A percentile compares a stretch with the other conserved stretches of the same genome.
phyloP scores from a whole-genome alignment of 2,329 filamentous ascomycete genomes.

The Tolypocladium capitatum region DNA sequence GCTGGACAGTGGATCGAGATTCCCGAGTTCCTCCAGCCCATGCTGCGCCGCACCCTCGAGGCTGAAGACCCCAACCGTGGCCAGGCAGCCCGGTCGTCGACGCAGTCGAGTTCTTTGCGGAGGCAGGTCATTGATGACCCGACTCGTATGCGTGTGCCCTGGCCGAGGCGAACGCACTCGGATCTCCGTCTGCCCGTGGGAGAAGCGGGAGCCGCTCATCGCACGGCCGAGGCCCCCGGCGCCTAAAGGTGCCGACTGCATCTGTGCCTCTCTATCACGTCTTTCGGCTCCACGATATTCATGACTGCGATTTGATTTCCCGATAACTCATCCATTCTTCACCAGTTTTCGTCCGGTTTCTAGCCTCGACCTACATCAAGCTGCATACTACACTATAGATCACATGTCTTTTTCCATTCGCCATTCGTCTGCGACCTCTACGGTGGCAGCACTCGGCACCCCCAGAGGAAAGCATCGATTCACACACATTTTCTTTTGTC shows the following conservation, averaged over 20 bases:
- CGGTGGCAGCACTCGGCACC: not conserved
- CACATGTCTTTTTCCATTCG: not conserved
- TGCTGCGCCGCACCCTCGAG: conserved; percentile 35
- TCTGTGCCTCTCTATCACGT: not conserved
- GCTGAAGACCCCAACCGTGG: conserved; percentile 15
- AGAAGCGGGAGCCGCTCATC: conserved; percentile 13
- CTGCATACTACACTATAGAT: not conserved
- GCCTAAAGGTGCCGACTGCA: not conserved
- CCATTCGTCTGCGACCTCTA: not conserved
- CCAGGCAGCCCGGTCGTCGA: conserved; percentile 1
- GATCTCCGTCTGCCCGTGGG: conserved; percentile 27
- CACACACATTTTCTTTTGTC: not conserved
- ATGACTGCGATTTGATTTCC: not conserved
- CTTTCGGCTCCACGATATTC: not conserved
- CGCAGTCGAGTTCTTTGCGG: not conserved
- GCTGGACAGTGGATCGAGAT: conserved; percentile 44
- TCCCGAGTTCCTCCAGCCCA: conserved; percentile 39
- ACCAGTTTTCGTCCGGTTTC: not conserved
- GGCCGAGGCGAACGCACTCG: conserved; percentile 14
- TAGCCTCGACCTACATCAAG: not conserved
- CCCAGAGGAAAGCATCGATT: not conserved
- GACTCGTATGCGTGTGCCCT: not conserved
- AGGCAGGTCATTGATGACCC: not conserved
- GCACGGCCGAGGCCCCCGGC: conserved; percentile 9
- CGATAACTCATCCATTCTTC: not conserved